Evolutionary conservation across 2,329 filamentous ascomycete genomes (phyloP), one percentile per base, ranked within the genome.

Genomic region (Cordyceps javanica): DNA sequence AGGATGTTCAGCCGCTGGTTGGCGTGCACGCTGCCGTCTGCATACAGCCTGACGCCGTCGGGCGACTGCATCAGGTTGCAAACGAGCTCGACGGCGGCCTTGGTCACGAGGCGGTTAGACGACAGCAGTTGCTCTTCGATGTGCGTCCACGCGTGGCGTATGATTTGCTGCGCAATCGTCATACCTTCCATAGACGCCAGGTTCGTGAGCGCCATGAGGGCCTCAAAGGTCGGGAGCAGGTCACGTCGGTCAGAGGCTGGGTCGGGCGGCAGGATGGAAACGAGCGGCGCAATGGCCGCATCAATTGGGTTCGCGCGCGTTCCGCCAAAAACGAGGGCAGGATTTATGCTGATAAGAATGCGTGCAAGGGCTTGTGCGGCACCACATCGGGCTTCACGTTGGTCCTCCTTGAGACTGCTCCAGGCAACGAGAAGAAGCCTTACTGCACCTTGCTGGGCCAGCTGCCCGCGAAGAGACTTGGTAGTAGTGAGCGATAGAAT

Each of bases 371-470:
- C 89, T 68, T 92, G 94, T 2, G 88, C 89, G 13, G 90, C 86
- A 42, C 80, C 83, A 25, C 83, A 80, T 61, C 77, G 80, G 1
- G 74, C 67, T 32, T 68, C 67, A 10, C 68, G 79, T 13, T 48
- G 54, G 2, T 77, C 74, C 30, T 82, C 77, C 2, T 82, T 77
- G 3, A 90, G 77, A n/a, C 77, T 76, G 13, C 80, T 77, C 80
- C 85, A 86, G 56, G 87, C 82, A 14, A 87, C 82, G 26, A 97
- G 81, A 23, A 97, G 80, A 1, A 97, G 81, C 65, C 89, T 94
- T 19, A 97, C 83, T 2, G 90, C 91, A n/a, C 94, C 94, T 77
- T 97, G 92, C 68, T 97, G 94, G 3, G 91, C 90, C 62, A 99
- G 85, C 50, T 83, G 80, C 0, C 91, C 89, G 11, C 94, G 85